Evolutionary conservation across 306 rosid species (phyloP), one percentile per base, ranked within the genome.

Genomic region (Astragalus glycyphyllos): DNA sequence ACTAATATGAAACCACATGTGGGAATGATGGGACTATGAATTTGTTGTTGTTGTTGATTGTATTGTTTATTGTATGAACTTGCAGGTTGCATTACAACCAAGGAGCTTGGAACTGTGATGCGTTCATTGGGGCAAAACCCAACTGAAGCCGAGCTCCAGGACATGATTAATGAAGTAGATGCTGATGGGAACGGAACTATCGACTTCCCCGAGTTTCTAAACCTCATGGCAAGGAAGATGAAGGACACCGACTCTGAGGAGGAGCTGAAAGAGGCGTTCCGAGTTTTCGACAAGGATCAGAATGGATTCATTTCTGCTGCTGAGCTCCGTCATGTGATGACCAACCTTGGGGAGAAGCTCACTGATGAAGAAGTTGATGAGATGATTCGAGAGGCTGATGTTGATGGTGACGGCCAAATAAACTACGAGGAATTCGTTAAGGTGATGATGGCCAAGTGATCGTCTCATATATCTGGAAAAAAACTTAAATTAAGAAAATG

Each of bases 241-340:
- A 86, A 86, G 84, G 91, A 90, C 58, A 90, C 92, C 0, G 96
- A 87, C 72, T 90, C 96, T 0, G 96, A 90, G 89, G 96, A 90
- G 78, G 96, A 90, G 80, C 86, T 90, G 63, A 90, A 90, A 48
- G 96, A 87, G 74, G 96, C 96, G 6, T 90, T 90, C 65, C 78
- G 96, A 15, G 96, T 90, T 48, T 90, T 90, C n/a, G 96, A 87
- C 83, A 90, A 90, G 81, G 96, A 90, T 56, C 96, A 87, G 75
- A 90, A 90, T 13, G 96, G 96, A 2, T 90, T 90, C 88, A 90
- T 90, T 58, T 90, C 96, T 63, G 96, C 96, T 12, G 96, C 96
- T 5, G 96, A 90, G 80, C 86, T 90, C 31, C 96, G 96, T 75
- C 96, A 87, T 66, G 96, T 90, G 74, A 90, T 90, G 96, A 90